Base-by-base conservation (phyloP, 768 basidiomycete species). In the Suillus paluster region DNA sequence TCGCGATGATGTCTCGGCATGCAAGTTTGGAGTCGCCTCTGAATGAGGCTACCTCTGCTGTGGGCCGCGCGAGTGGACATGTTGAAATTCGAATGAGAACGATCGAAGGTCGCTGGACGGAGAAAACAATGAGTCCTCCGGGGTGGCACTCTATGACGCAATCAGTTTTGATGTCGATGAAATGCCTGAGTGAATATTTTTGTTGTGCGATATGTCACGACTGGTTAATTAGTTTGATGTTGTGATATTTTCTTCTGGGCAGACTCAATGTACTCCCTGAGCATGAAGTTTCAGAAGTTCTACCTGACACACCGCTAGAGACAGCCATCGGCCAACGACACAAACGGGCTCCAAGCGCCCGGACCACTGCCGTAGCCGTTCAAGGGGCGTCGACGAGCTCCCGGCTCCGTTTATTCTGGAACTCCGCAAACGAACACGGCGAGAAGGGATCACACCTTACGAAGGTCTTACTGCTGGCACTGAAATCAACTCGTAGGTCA, bases 71-170 rank as follows among this genome's bases (percentile, higher is more conserved):
- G 38, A 46, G 25, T 30, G 34, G 1, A 7, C 36, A 55, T 25
- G 17, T 19, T 56, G 53, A 36, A 44, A 25, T 34, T 38, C 7
- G n/a, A 56, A 19, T 15, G 7, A 6, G 2, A 58, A 58, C 25
- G 49, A 34, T 27, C 17, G 9, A 25, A 19, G 23, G 10, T 64
- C 63, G 12, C 36, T 53, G 38, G 63, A 64, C 19, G 27, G 66
- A 10, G 60, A 65, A 59, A 71, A 54, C 3, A 54, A 54, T 5
- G 70, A 70, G 56, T 62, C 68, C 6, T 73, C 70, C 8, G 66
- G 68, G 48, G 60, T 49, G 4, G 11, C 15, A 21, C 67, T 62
- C n/a, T 59, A 38, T 4, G 30, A 59, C 5, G 44, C 48, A 49
- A 11, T 5, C 6, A 15, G 7, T 5, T 34, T 42, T 10, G 48